A percentile compares a stretch with the other conserved stretches of the same genome.
Conservation (phyloP, 805 yeast genomes). For the Candida endomychidarum region DNA sequence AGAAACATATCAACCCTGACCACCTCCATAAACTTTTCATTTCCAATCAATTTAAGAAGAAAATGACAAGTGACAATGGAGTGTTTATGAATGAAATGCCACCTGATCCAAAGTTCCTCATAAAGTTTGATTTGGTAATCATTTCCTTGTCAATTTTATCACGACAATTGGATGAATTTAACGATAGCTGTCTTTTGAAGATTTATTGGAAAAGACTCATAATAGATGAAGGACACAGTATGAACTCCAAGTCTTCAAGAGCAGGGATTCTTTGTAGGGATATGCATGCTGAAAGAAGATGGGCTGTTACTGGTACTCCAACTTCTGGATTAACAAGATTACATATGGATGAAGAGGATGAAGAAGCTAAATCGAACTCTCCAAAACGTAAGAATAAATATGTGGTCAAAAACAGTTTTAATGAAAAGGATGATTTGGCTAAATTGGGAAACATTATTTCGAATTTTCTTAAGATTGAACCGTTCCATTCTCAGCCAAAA, state of each 20-base stretch:
- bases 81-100: constrained; percentile 22
- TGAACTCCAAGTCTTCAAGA: constrained; percentile 52
- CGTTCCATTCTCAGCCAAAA: constrained; percentile 49
- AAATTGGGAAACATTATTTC: constrained; percentile 53
- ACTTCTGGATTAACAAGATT: constrained; percentile 65
- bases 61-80: constrained; percentile 14
- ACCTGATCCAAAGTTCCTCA: constrained; percentile 28
- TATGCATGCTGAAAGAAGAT: constrained; percentile 57
- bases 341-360: constrained; percentile 43
- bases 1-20: constrained; percentile 49
- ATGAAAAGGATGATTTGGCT: constrained; percentile 51
- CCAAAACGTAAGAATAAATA: constrained; percentile 33
- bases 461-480: constrained; percentile 57
- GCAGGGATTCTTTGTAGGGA: constrained; percentile 49
- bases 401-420: constrained; percentile 49
- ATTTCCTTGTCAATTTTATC: constrained; percentile 50
- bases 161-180: constrained; percentile 30
- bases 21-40: constrained; percentile 36
- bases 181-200: constrained; percentile 35
- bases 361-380: constrained; percentile 14
- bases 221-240: constrained; percentile 74
- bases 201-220: constrained; percentile 69
- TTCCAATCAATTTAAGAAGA: constrained; percentile 30
- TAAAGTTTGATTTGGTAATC: constrained; percentile 53
- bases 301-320: constrained; percentile 80